Evolutionary conservation across 441 rosid species (phyloP), one percentile per base, ranked within the genome.

Genomic region (Viola pubescens): DNA sequence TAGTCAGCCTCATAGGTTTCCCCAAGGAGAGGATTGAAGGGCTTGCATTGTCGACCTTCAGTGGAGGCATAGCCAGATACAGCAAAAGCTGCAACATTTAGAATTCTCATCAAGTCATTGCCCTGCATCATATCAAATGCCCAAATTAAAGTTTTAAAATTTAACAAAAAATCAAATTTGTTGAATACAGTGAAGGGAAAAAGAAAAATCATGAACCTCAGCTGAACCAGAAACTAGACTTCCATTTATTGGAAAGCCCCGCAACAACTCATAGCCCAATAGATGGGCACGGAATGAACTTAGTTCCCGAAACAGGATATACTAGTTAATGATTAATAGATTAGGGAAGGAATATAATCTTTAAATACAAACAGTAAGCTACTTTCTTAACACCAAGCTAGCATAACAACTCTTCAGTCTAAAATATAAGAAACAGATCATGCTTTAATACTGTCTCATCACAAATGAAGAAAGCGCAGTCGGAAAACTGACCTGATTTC

Each of bases 41-140:
- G 98, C 62, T 91, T 91, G 74, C 98, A 91, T 68, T 91, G 97
- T 65, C 98, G 80, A 48, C 97, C 98, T 81, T 91, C 95, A n/a
- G 98, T 89, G 59, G 95, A 91, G 54, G 98, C 89, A 76, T 91
- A 91, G 58, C 97, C 94, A 68, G 98, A 91, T 61, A 91, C 94
- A 74, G 97, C 98, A 83, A 89, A 91, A 6, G 98, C 98, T 59
- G 95, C 98, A 59, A 89, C 75, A 67, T 89, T 81, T 66, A 91
- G 76, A 75, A 91, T 82, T 75, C 95, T 87, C 98, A 87, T 91
- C 80, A 91, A 82, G 69, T 91, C 91, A 67, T 87, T 75, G 14
- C 85, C 94, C 98, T 91, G 88, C 81, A 79, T 52, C 59, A 70
- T 55, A 70, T 47, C 34, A 56, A 73, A 48, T 56, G 44, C 60